These are phyloP conservation scores for Camptophora hylomeconis DNA, from an alignment of 2,329 filamentous ascomycete species.

Conservation along the genomic window DNA sequence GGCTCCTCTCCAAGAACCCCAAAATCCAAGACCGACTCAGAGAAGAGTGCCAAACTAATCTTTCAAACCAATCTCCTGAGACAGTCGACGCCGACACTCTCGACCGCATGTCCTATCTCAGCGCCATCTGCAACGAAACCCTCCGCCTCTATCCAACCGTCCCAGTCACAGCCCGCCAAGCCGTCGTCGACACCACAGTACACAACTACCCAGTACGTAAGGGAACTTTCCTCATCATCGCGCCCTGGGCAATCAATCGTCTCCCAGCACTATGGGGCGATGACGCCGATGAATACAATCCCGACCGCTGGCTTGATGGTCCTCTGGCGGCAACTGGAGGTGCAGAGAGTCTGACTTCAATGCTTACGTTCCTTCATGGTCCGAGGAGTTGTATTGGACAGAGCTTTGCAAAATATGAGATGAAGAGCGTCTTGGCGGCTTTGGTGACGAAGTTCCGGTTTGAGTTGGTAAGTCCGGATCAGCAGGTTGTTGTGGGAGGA, in stretches of 20 bases:
- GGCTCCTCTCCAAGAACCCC: conserved; percentile 16
- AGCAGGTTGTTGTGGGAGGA: conserved; percentile 24
- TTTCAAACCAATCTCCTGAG: conserved; percentile 18
- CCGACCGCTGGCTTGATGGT: conserved; percentile 31
- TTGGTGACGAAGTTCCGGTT: conserved; percentile 61
- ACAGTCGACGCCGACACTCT: conserved; percentile 27
- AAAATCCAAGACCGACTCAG: conserved; percentile 17
- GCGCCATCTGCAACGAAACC: conserved; percentile 40
- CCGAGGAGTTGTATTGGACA: conserved; percentile 17
- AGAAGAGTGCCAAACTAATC: conserved; percentile 12
- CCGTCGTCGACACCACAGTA: conserved; percentile 46
- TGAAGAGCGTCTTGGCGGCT: conserved; percentile 69
- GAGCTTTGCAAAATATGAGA: conserved; percentile 57
- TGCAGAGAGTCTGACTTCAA: conserved; percentile 55
- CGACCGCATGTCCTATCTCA: conserved; percentile 34
- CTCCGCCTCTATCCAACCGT: conserved; percentile 26
- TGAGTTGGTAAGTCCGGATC: conserved; percentile 27
- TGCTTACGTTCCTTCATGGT: conserved; percentile 65
- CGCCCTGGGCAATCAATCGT: conserved; percentile 27
- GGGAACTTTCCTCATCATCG: conserved; percentile 54
- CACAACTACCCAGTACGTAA: conserved; percentile 53
- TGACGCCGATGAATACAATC: conserved; percentile 22
- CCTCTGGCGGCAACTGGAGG: conserved; percentile 42
- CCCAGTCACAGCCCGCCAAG: conserved; percentile 18
- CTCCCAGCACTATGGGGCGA: conserved; percentile 20